These are phyloP conservation scores for Bryoerythrophyllum caledonicum DNA, from an alignment of 225 moss, liverwort and hornwort genomes.

Conservation along the genomic window DNA sequence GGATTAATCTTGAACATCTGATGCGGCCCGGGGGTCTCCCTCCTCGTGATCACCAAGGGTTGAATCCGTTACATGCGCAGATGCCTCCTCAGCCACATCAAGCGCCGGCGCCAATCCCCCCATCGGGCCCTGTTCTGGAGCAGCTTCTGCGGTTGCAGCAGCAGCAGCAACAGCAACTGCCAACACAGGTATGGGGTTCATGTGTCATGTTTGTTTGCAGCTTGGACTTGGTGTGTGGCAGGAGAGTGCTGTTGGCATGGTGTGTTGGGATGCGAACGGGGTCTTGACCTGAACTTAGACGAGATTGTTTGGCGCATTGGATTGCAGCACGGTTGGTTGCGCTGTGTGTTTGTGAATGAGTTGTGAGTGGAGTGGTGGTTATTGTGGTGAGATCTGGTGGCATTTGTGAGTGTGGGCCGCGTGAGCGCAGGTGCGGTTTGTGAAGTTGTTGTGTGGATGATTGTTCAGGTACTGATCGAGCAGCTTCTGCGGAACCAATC, in stretches of 20 bases:
- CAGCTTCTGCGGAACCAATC: constrained; percentile 85
- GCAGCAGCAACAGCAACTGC: constrained; percentile 75
- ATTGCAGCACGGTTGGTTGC: not conserved
- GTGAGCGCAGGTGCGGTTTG: not conserved
- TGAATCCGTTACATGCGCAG: constrained; percentile 67
- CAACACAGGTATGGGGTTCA: constrained; percentile 62
- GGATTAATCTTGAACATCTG: constrained; percentile 65
- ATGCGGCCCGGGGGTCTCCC: constrained; percentile 64
- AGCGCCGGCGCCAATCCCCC: constrained; percentile 64
- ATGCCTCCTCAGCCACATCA: constrained; percentile 68
- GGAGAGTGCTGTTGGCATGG: not conserved
- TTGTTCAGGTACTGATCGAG: constrained; percentile 67
- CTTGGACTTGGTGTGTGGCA: not conserved
- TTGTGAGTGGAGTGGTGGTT: not conserved
- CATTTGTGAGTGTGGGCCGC: not conserved
- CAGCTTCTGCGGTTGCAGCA: constrained; percentile 91
- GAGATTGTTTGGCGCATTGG: not conserved
- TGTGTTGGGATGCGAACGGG: not conserved
- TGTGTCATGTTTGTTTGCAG: constrained; percentile 12
- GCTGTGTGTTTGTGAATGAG: not conserved
- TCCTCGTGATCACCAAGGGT: constrained; percentile 64
- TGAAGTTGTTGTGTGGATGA: constrained; percentile 2
- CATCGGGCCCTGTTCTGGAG: constrained; percentile 85
- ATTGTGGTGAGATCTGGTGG: constrained; percentile 3
- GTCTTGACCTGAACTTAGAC: not conserved